phyloP scores from a whole-genome alignment of 768 basidiomycete species.

The Mycena olivaceomarginata region DNA sequence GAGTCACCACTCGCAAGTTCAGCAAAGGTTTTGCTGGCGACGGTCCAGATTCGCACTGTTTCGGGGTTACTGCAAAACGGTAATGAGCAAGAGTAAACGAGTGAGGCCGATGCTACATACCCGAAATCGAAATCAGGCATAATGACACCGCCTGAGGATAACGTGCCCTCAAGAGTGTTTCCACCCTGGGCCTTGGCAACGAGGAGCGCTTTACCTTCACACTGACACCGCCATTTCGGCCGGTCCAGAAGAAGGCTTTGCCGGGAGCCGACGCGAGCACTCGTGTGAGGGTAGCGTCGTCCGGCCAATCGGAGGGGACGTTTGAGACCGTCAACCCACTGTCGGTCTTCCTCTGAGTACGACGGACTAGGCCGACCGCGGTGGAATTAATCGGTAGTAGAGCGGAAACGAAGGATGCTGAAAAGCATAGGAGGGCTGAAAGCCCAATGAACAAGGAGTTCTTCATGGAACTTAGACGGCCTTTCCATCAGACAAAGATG shows the following conservation, averaged over 20 bases:
- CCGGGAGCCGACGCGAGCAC: constrained; percentile 8
- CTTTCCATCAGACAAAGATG: constrained; percentile 6
- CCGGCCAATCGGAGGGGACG: constrained; percentile 25
- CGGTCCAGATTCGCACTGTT: constrained; percentile 26
- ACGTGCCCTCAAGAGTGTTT: constrained; percentile 20
- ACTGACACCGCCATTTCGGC: constrained; percentile 21
- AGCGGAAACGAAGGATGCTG: constrained; percentile 7
- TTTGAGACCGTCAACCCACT: constrained; percentile 18
- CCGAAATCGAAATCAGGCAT: constrained; percentile 26
- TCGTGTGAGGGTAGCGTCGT: constrained; percentile 15
- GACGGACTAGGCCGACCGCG: constrained; percentile 25
- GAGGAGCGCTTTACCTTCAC: constrained; percentile 26
- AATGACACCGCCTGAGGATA: not conserved
- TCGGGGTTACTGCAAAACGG: constrained; percentile 18
- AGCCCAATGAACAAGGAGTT: constrained; percentile 6
- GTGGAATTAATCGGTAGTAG: not conserved
- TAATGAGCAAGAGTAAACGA: constrained; percentile 21
- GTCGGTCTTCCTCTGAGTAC: constrained; percentile 15
- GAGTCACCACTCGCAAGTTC: constrained; percentile 16
- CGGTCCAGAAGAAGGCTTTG: constrained; percentile 28
- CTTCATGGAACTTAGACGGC: constrained; percentile 9
- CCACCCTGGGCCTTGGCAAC: constrained; percentile 12
- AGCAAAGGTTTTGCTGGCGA: constrained; percentile 21
- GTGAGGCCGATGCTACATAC: constrained; percentile 1
- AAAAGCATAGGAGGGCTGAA: constrained; percentile 14